These are phyloP conservation scores for Microsporum ferrugineum DNA, from an alignment of 2,329 filamentous ascomycete species.

Conservation along the genomic window DNA sequence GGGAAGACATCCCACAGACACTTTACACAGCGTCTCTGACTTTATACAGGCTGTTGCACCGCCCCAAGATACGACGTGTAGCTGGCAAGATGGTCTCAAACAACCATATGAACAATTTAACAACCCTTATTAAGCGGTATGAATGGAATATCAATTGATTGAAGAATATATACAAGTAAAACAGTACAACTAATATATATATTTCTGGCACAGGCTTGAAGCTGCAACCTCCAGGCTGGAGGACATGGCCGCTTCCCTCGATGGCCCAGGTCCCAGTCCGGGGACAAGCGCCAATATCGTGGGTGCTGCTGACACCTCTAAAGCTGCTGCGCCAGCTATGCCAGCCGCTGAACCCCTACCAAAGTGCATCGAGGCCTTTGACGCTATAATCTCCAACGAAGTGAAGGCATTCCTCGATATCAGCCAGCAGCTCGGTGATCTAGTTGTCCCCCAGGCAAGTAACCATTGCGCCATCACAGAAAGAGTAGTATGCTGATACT, in stretches of 20 bases:
- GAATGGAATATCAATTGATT: constrained; percentile 21
- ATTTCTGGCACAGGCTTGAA: constrained; percentile 59
- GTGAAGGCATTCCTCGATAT: constrained; percentile 67
- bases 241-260: constrained; percentile 74
- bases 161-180: background rate
- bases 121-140: constrained; percentile 96
- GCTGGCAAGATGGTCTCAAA: constrained; percentile 48
- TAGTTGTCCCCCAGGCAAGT: constrained; percentile 67
- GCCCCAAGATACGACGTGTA: background rate
- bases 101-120: constrained; percentile 87
- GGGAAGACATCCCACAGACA: background rate
- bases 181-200: background rate
- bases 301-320: constrained; percentile 8
- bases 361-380: constrained; percentile 76
- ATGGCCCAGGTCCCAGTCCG: constrained; percentile 22
- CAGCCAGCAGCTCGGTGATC: constrained; percentile 64
- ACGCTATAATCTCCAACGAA: constrained; percentile 60
- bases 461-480: background rate
- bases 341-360: constrained; percentile 53
- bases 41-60: background rate
- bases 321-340: constrained; percentile 31
- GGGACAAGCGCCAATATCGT: constrained; percentile 19
- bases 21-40: background rate
- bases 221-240: constrained; percentile 91
- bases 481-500: background rate